Conservation (phyloP, 2,329 filamentous ascomycete species). For the Neonectria faginata region DNA sequence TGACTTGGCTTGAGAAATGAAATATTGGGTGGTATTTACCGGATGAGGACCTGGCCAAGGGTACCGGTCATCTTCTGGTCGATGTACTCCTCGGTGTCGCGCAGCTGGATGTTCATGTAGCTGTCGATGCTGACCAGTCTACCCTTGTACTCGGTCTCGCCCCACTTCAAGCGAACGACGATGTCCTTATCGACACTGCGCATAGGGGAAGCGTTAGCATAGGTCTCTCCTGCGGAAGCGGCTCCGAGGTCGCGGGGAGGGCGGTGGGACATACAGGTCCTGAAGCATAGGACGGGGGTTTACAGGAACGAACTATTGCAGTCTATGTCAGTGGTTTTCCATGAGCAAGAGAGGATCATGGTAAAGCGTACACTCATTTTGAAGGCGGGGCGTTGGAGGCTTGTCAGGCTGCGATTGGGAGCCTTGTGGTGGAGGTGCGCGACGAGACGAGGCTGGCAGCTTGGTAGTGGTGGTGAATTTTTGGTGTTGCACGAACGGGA, state of each 20-base stretch:
- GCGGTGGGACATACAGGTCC: constrained; percentile 63
- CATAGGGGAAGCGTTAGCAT: constrained; percentile 8
- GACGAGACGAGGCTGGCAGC: constrained; percentile 8
- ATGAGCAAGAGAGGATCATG: not conserved
- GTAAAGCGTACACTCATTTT: constrained; percentile 4
- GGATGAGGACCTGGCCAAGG: constrained; percentile 91
- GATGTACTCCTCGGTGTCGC: constrained; percentile 91
- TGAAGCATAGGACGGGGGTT: constrained; percentile 98
- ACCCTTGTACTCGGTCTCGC: constrained; percentile 96
- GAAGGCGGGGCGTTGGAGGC: constrained; percentile 7
- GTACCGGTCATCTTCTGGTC: constrained; percentile 86
- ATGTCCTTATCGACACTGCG: constrained; percentile 84
- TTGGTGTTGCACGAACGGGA: constrained; percentile 1
- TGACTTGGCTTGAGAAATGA: not conserved
- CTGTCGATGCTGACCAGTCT: constrained; percentile 92
- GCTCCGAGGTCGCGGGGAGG: constrained; percentile 6
- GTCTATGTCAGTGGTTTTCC: not conserved
- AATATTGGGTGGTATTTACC: constrained; percentile 63
- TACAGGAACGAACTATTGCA: constrained; percentile 78
- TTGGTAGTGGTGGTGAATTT: constrained; percentile 13
- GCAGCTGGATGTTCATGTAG: constrained; percentile 99
- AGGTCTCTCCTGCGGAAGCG: not conserved
- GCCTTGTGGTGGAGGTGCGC: constrained; percentile 12
- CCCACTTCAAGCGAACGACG: constrained; percentile 96
- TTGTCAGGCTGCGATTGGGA: constrained; percentile 10